Evolutionary conservation across 2,329 filamentous ascomycete species (phyloP), one percentile per base, ranked within the genome.

Genomic region (Phoma herbarum): DNA sequence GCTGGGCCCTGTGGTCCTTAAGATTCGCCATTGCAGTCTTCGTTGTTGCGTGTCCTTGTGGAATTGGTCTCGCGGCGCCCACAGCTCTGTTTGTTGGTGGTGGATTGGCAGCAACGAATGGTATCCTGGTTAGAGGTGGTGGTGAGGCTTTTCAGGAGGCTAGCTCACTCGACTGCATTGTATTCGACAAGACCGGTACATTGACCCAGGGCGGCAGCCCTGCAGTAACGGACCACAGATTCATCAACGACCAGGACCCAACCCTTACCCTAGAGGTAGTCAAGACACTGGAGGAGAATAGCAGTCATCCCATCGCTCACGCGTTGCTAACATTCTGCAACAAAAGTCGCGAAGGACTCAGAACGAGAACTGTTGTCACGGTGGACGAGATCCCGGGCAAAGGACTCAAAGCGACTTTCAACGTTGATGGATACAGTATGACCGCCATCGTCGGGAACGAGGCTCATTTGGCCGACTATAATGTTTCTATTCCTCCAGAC

Each of bases 101-200:
- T 33, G 91, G 91, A 1, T 80, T 95, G 18, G 92, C 92, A 2
- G 92, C 92, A 7, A 88, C 90, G 72, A 80, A 91, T 68, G 92
- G 92, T 1, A 92, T 96, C 53, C 82, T 96, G 1, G 91, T 90
- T 66, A 92, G 93, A 76, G 91, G 92, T 22, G 92, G 92, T 22
- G 92, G 92, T 31, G 90, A 93, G 72, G 92, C 91, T 0, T 94
- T 95, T 72, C 90, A 94, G 74, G 92, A 92, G 78, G 91, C 91
- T 4, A 93, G 90, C 72, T 86, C 85, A 11, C 83, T 93, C 43
- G 88, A 92, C 73, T 89, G 88, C 51, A 88, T 95, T 37, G 90
- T 95, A 0, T 95, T 96, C 72, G 92, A 96, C 82, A 95, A 96
- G 82, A 96, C 92, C 0, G 92, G 92, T 1, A 96, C 92, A 0